Base-by-base conservation (phyloP, 345 rosid species). In the Pugionium cornutum region DNA sequence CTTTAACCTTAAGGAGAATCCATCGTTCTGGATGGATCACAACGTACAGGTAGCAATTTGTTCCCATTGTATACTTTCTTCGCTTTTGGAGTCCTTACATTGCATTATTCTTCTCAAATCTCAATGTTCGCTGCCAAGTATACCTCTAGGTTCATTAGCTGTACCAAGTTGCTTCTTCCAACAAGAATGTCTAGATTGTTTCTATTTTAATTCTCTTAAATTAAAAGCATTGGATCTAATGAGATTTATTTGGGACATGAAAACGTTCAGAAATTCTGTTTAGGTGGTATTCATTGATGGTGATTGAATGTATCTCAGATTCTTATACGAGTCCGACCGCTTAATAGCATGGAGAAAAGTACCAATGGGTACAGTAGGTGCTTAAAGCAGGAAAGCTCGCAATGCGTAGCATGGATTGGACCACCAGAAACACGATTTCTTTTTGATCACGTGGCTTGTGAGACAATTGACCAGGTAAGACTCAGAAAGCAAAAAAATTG, bases 21-120 rank as follows among this genome's bases (percentile, higher is more conserved):
- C 96, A 30, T 89, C 96, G 2, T 92, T 92, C 78, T 92, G 98
- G 98, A 85, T 92, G 96, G 98, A 92, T 65, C 96, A 92, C 68
- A 92, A 83, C 74, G 94, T 92, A 74, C 98, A 92, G 97, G 98
- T 89, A 75, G n/a, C 44, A 27, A 29, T 33, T 29, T 47, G 45
- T 34, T 58, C 29, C 9, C 4, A 4, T 66, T n/a, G 6, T 64
- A 25, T 9, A 62, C 10, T 51, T 7, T 42, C 34, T 43, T 33
- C 25, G 11, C 39, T 34, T 25, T 5, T 53, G 6, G 35, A 26
- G 33, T 68, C 26, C 2, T 45, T 36, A 9, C 4, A 56, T 46
- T 67, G 56, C 48, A 11, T 49, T 51, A 42, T 46, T 60, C 45
- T 43, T 61, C 57, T 49, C 4, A 49, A 6, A 49, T 35, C 28